A percentile compares a stretch with the other conserved stretches of the same genome.
Evolutionary conservation across 441 rosid species (phyloP).

Genomic region (Euphorbia corollata): DNA sequence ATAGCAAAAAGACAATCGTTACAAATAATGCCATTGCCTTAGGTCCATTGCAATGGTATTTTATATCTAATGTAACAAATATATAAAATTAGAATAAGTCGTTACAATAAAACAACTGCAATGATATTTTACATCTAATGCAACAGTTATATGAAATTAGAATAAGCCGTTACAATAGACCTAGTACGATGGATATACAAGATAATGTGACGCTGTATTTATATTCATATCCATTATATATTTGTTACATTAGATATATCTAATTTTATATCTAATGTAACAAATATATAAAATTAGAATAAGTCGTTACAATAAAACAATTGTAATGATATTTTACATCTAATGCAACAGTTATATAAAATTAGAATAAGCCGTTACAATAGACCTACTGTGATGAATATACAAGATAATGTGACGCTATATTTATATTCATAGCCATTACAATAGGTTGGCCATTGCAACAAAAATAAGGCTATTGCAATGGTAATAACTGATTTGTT

Average conservation of each 20-base stretch:
- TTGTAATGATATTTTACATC: neutral
- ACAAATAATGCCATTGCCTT: neutral
- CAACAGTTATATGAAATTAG: neutral
- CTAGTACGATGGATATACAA: too few species aligned
- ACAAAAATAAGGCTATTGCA: neutral
- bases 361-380: too few species aligned
- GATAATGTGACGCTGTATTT: too few species aligned
- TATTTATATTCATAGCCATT: neutral
- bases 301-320: neutral
- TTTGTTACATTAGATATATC: too few species aligned
- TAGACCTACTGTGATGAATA: too few species aligned
- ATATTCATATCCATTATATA: too few species aligned
- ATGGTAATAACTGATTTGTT: neutral
- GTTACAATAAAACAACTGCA: neutral
- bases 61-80: neutral
- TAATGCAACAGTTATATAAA: neutral
- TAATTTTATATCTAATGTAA: neutral
- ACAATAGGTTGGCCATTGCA: neutral
- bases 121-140: neutral
- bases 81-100: too few species aligned
- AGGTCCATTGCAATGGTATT: neutral
- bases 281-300: neutral
- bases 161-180: too few species aligned
- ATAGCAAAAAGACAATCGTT: neutral
- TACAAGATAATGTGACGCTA: too few species aligned